A percentile compares a stretch with the other conserved stretches of the same genome.
Conservation (phyloP, 2,329 filamentous ascomycete genomes). For the Pseudogymnoascus sp. region DNA sequence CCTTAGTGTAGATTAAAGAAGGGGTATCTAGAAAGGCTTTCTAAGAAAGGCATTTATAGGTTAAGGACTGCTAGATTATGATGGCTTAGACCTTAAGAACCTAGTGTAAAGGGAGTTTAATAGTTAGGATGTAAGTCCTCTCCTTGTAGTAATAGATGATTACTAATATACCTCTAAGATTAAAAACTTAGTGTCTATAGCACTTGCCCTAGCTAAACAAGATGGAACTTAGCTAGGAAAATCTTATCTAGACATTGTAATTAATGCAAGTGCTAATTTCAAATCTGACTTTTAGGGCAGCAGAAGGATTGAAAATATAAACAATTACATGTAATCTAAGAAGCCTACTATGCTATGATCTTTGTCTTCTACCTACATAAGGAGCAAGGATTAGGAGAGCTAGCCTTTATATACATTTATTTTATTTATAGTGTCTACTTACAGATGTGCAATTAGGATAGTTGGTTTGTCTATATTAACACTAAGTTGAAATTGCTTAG, state of each 20-base stretch:
- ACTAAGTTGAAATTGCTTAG: not conserved
- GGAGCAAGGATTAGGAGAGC: not conserved
- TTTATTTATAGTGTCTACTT: no score
- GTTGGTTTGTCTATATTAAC: not conserved
- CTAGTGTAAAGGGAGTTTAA: constrained; percentile 17
- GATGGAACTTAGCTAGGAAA: not conserved
- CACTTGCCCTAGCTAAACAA: not conserved
- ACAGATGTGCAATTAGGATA: not conserved
- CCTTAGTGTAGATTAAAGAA: constrained; percentile 12
- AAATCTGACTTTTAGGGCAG: constrained; percentile 13
- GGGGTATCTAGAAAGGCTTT: constrained; percentile 13
- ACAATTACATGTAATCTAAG: constrained; percentile 13
- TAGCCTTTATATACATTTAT: not conserved
- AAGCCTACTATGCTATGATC: constrained; percentile 8
- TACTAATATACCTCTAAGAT: not conserved
- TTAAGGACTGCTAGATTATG: constrained; percentile 16
- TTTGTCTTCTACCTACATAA: not conserved
- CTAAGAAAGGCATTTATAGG: constrained; percentile 12
- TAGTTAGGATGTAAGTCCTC: constrained; percentile 10
- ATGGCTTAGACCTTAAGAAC: constrained; percentile 15
- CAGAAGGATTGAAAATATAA: constrained; percentile 13
- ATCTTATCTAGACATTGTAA: constrained; percentile 16
- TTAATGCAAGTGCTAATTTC: constrained; percentile 14
- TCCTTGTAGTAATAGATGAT: constrained; percentile 7
- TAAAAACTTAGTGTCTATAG: not conserved